phyloP scores from a whole-genome alignment of 164 flowering plant species.

The Amborella trichopoda region DNA sequence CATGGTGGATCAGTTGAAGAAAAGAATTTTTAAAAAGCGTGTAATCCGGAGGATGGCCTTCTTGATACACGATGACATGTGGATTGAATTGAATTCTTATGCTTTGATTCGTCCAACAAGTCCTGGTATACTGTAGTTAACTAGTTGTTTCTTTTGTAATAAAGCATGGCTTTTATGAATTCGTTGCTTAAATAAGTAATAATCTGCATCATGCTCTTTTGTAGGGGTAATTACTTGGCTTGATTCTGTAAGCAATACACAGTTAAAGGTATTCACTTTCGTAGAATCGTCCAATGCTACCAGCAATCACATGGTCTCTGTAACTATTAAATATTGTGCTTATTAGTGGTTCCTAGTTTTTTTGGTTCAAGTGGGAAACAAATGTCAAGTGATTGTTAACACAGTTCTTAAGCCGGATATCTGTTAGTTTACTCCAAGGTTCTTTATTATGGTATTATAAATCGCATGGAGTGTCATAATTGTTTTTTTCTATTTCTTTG shows the following conservation, averaged over 20 bases:
- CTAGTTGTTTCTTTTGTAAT: neutral
- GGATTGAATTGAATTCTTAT: conserved; percentile 79
- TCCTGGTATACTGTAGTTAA: conserved; percentile 37
- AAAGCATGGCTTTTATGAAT: too few relatives aligned
- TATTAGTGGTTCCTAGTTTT: too few relatives aligned
- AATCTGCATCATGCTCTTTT: too few relatives aligned
- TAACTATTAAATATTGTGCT: too few relatives aligned
- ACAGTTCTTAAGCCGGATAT: too few relatives aligned
- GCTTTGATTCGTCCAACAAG: conserved; percentile 86
- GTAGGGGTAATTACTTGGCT: conserved; percentile 79
- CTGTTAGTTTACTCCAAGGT: too few relatives aligned
- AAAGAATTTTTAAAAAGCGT: conserved; percentile 78
- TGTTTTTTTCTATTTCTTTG: neutral
- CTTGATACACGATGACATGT: conserved; percentile 46
- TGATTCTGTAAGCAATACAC: conserved; percentile 79
- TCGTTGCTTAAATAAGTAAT: too few relatives aligned
- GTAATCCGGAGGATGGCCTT: conserved; percentile 57
- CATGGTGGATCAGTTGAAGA: conserved; percentile 73
- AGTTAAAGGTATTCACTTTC: conserved; percentile 48
- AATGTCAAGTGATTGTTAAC: too few relatives aligned
- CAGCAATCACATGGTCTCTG: too few relatives aligned
- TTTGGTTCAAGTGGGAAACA: too few relatives aligned
- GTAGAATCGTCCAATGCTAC: too few relatives aligned
- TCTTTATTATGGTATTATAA: neutral
- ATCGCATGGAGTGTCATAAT: neutral